Conservation (phyloP, 805 yeast genomes). For the Schwanniomyces polymorphus region DNA sequence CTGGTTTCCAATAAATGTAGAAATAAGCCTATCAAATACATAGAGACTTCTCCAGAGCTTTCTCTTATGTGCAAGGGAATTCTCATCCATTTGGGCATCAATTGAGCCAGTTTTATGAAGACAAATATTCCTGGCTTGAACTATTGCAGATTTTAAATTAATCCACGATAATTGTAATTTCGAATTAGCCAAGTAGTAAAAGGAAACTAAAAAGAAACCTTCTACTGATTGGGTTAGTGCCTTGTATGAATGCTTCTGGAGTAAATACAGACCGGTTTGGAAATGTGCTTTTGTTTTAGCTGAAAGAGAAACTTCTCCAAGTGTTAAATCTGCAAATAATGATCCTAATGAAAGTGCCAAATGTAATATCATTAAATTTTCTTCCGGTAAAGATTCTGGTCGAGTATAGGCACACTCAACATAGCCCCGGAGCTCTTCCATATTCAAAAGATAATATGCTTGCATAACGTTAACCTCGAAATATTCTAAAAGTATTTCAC, state of each 20-base stretch:
- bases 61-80: conserved; percentile 26
- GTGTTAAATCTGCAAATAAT: conserved; percentile 15
- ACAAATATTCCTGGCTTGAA: conserved; percentile 43
- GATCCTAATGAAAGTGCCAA: conserved; percentile 43
- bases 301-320: not conserved
- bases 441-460: conserved; percentile 37
- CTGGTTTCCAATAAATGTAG: conserved; percentile 37
- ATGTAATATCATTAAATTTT: conserved; percentile 32
- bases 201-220: conserved; percentile 36
- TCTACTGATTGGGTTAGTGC: conserved; percentile 28
- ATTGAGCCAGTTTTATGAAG: conserved; percentile 38
- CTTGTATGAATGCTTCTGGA: not conserved
- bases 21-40: conserved; percentile 31
- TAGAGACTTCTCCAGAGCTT: conserved; percentile 32
- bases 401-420: conserved; percentile 29
- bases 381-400: conserved; percentile 22
- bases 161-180: conserved; percentile 45
- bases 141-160: conserved; percentile 40
- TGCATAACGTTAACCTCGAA: conserved; percentile 41
- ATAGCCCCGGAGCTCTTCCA: conserved; percentile 24
- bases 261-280: not conserved
- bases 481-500: conserved; percentile 11
- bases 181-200: conserved; percentile 39
- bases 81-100: conserved; percentile 28
- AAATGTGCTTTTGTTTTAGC: not conserved